These are phyloP conservation scores for Emiliania huxleyi DNA, from an alignment of 78 protist genomes.

Conservation along the genomic window DNA sequence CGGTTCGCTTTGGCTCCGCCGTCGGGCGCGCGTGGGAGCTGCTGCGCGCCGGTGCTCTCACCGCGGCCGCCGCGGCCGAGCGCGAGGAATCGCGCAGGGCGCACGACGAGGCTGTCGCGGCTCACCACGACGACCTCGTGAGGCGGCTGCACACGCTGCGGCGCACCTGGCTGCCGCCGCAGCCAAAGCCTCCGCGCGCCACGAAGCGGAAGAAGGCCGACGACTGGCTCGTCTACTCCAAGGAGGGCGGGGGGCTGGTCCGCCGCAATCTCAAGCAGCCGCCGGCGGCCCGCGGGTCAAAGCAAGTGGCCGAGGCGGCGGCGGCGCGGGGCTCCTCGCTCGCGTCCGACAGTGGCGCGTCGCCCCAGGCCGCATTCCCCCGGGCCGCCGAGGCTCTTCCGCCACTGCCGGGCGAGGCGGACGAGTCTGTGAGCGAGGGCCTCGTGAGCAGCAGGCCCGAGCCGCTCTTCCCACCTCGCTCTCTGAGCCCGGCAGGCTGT, in stretches of 20 bases:
- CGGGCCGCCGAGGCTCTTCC: too few relatives aligned
- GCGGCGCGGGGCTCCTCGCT: too few relatives aligned
- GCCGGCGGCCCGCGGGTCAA: neutral
- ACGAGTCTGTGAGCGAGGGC: too few relatives aligned
- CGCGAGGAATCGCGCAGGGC: neutral
- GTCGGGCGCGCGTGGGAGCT: neutral
- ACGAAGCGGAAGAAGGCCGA: neutral
- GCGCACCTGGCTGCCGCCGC: neutral
- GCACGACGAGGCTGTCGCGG: neutral
- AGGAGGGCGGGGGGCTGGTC: neutral
- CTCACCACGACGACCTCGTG: neutral
- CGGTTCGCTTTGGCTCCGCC: neutral
- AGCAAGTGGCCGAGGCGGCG: too few relatives aligned
- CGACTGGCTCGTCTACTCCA: neutral
- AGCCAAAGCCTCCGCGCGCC: neutral
- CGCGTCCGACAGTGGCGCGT: too few relatives aligned
- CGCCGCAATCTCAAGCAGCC: neutral
- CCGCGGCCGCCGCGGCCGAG: neutral
- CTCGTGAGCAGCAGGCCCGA: too few relatives aligned
- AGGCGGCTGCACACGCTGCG: neutral
- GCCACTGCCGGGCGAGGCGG: too few relatives aligned
- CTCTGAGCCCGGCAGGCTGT: too few relatives aligned
- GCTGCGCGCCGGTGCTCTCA: neutral
- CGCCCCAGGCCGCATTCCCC: too few relatives aligned
- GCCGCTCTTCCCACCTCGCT: too few relatives aligned